These are phyloP conservation scores for Lagenidium giganteum DNA, from an alignment of 352 stramenopile species.

Conservation along the genomic window DNA sequence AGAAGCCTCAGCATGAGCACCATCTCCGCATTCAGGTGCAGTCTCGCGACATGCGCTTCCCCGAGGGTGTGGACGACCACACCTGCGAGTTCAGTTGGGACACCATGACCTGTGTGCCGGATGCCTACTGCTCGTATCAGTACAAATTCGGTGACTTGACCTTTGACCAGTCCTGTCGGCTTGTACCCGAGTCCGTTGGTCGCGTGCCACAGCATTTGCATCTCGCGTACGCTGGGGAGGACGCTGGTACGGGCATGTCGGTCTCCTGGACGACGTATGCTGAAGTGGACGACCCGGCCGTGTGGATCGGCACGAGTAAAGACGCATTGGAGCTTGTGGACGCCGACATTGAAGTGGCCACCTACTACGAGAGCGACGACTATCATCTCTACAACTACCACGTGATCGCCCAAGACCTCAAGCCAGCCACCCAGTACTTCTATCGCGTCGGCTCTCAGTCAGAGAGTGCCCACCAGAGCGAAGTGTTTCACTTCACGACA, in stretches of 20 bases:
- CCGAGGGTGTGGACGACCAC: slow-evolving; percentile 3
- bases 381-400: slow-evolving; percentile 49
- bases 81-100: slow-evolving; percentile 3
- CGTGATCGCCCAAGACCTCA: slow-evolving; percentile 25
- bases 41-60: no score
- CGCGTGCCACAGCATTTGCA: slow-evolving; percentile 42
- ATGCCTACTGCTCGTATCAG: slow-evolving; percentile 5
- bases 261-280: slow-evolving; percentile 40
- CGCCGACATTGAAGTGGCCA: slow-evolving; percentile 10
- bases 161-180: slow-evolving; percentile 11
- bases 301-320: slow-evolving; percentile 28
- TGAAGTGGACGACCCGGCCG: slow-evolving; percentile 16
- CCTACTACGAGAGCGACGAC: slow-evolving; percentile 36
- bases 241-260: slow-evolving; percentile 28
- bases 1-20: no score
- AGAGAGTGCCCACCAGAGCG: background rate
- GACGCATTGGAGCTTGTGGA: slow-evolving; percentile 12
- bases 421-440: slow-evolving; percentile 28
- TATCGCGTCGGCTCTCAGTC: slow-evolving; percentile 24
- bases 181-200: slow-evolving; percentile 5
- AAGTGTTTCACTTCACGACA: slow-evolving; percentile 31
- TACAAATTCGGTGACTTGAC: slow-evolving; percentile 15
- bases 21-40: no score
- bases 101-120: slow-evolving; percentile 3
- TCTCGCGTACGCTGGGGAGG: slow-evolving; percentile 35